Base-by-base conservation (phyloP, 495 filamentous ascomycete genomes). In the Pseudomonodictys pantanalensis region DNA sequence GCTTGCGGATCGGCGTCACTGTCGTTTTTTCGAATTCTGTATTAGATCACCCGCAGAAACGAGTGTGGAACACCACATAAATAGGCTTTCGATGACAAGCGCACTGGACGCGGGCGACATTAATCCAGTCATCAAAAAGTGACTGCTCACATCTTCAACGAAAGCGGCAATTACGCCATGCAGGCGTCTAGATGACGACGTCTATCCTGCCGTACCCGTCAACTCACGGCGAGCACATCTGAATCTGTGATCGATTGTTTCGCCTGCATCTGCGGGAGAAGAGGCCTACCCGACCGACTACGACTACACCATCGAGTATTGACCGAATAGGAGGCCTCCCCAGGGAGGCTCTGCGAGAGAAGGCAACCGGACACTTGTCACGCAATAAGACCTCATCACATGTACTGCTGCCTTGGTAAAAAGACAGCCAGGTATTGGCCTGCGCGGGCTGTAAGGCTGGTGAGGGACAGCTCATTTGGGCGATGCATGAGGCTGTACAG, bases 161-260 rank as follows among this genome's bases (percentile, higher is more conserved):
- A 35, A 35, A 35, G 8, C 32, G 15, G 32, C 32, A 35, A 35
- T n/a, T 8, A 35, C 32, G 32, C 32, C 32, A 35, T 52, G 29
- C 17, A 23, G 10, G 30, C 23, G 5, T 39, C n/a, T n/a, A 52
- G 1, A 38, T 3, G 29, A 25, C n/a, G 49, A 3, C 49, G 25
- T 52, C 18, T 17, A 25, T 42, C 32, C 22, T 46, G 53, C 53
- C 53, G 47, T 60, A 46, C 38, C 46, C 56, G 56, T 48, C 56
- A 33, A 52, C 39, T 45, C 45, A 41, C 15, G 54, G 54, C 43
- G 25, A 56, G 25, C 26, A 17, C 22, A 24, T 23, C 43, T 41
- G 43, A n/a, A n/a, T n/a, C 54, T 39, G 29, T 24, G 45, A 48
- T 38, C 54, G 28, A 30, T 24, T 17, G 41, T 42, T 50, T 30